Conservation (phyloP, 2,329 filamentous ascomycete genomes). For the Ophiocordyceps camponoti-rufipedis region DNA sequence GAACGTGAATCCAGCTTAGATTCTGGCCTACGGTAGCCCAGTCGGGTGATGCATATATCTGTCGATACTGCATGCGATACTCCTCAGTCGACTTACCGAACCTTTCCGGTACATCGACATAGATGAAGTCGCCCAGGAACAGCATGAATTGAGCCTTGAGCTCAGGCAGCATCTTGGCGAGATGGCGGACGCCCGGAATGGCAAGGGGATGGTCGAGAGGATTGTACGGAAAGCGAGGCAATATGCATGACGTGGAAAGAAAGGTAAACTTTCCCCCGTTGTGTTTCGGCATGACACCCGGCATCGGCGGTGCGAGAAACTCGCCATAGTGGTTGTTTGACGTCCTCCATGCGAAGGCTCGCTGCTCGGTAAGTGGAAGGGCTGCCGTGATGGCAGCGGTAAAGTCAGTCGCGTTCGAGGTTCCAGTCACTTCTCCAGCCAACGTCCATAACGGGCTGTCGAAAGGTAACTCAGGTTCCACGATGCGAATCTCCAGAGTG, state of each 20-base stretch:
- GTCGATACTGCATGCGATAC: slow-evolving; percentile 82
- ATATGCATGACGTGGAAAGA: slow-evolving; percentile 80
- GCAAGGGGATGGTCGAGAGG: slow-evolving; percentile 67
- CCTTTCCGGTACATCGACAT: slow-evolving; percentile 70
- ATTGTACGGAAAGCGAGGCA: slow-evolving; percentile 78
- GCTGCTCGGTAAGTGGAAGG: slow-evolving; percentile 46
- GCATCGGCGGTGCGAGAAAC: slow-evolving; percentile 59
- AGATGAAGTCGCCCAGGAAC: slow-evolving; percentile 80
- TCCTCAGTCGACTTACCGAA: slow-evolving; percentile 55
- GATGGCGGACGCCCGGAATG: slow-evolving; percentile 60
- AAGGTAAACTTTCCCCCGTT: slow-evolving; percentile 67
- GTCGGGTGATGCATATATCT: slow-evolving; percentile 89
- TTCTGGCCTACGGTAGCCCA: slow-evolving; percentile 61
- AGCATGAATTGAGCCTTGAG: slow-evolving; percentile 63
- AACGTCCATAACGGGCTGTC: slow-evolving; percentile 47
- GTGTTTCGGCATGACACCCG: slow-evolving; percentile 42
- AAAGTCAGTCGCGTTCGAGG: slow-evolving; percentile 66
- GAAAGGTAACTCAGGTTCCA: slow-evolving; percentile 28
- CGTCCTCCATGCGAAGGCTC: slow-evolving; percentile 64
- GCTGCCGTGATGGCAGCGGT: slow-evolving; percentile 53
- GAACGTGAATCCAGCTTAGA: slow-evolving; percentile 92
- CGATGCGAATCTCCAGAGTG: slow-evolving; percentile 45
- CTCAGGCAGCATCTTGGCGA: slow-evolving; percentile 54
- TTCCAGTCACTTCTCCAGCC: slow-evolving; percentile 44
- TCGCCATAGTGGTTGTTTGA: slow-evolving; percentile 76